phyloP scores from a whole-genome alignment of 164 flowering plant species.

The Kalanchoe fedtschenkoi region DNA sequence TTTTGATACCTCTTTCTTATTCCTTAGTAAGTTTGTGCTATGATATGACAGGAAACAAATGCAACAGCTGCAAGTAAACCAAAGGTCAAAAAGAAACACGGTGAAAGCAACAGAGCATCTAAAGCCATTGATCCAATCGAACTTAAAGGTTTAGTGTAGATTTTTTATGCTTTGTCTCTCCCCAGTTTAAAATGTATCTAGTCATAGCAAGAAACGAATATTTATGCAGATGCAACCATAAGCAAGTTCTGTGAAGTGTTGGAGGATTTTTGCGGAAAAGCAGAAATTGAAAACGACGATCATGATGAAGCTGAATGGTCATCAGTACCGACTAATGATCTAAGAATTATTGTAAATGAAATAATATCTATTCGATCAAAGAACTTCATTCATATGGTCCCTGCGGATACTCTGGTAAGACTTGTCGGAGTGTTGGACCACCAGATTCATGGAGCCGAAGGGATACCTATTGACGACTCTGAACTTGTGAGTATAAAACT shows the following conservation, averaged over 20 bases:
- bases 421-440: constrained; percentile 63
- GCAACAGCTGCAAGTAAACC: constrained; percentile 37
- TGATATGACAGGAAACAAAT: constrained; percentile 40
- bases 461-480: constrained; percentile 62
- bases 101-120: constrained; percentile 19
- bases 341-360: constrained; percentile 59
- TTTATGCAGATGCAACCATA: constrained; percentile 52
- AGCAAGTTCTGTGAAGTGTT: constrained; percentile 47
- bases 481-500: constrained; percentile 55
- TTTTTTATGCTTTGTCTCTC: neutral
- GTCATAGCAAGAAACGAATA: neutral
- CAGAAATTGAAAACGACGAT: constrained; percentile 61
- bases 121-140: constrained; percentile 34
- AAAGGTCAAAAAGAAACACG: constrained; percentile 50
- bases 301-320: constrained; percentile 65
- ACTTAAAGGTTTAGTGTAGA: constrained; percentile 46
- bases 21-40: constrained; percentile 9
- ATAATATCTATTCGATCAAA: constrained; percentile 58
- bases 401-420: constrained; percentile 63
- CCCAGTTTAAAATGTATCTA: neutral
- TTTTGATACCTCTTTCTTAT: neutral
- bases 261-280: constrained; percentile 69
- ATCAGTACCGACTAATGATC: constrained; percentile 45
- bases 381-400: constrained; percentile 65
- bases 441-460: constrained; percentile 85